phyloP scores from a whole-genome alignment of 768 basidiomycete genomes.

The Boletus barrowsii region DNA sequence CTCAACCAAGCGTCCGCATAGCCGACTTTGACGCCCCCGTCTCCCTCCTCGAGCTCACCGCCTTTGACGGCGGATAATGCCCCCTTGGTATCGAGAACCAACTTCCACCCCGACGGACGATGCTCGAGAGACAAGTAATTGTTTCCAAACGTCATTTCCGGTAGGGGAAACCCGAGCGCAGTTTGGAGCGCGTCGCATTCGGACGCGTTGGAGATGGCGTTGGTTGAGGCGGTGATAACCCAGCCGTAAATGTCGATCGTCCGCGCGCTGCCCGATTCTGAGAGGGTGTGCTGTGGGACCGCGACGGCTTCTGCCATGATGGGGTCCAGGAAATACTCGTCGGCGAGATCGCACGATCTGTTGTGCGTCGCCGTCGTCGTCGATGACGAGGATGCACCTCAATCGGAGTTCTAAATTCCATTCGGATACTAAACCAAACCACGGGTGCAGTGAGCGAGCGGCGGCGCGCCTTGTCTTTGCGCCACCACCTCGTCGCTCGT shows the following conservation, averaged over 20 bases:
- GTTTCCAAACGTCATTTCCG: constrained; percentile 96
- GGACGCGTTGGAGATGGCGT: constrained; percentile 74
- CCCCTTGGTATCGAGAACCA: constrained; percentile 61
- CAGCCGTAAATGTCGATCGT: constrained; percentile 67
- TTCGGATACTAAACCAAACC: no score
- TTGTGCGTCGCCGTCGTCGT: constrained; percentile 3
- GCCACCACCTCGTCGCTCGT: no score
- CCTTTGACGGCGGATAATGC: constrained; percentile 73
- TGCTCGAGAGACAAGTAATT: constrained; percentile 74
- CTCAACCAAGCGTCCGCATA: constrained; percentile 94
- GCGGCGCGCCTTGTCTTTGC: no score
- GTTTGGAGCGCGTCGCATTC: constrained; percentile 71
- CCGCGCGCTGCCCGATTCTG: constrained; percentile 68
- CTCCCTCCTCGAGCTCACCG: constrained; percentile 72
- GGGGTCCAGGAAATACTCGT: constrained; percentile 13
- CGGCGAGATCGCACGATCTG: neutral
- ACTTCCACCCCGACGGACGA: constrained; percentile 56
- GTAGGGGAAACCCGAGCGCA: constrained; percentile 71
- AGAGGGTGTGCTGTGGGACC: constrained; percentile 60
- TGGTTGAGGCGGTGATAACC: constrained; percentile 66
- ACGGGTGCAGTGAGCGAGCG: no score
- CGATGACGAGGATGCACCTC: constrained; percentile 1
- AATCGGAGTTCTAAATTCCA: neutral
- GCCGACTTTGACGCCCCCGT: constrained; percentile 91
- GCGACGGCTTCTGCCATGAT: constrained; percentile 42